A percentile compares a stretch with the other conserved stretches of the same genome.
These are phyloP conservation scores for Arthroderma sp. DNA, from an alignment of 2,329 filamentous ascomycete genomes.

Conservation along the genomic window DNA sequence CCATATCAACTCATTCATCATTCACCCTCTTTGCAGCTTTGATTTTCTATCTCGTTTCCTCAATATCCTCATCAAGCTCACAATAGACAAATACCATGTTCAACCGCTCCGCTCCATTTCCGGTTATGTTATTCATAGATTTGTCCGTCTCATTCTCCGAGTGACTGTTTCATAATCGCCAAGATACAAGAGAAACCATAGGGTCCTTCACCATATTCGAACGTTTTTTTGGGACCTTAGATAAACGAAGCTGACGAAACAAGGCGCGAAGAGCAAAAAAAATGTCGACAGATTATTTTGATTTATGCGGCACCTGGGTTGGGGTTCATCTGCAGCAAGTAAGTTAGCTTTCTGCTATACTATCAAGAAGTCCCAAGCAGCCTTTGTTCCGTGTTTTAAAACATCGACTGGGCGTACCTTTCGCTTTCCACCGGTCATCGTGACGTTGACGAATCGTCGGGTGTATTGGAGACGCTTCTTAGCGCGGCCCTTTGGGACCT, in stretches of 20 bases:
- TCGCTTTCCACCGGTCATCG: constrained; percentile 93
- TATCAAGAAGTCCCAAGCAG: background rate
- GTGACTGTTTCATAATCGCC: background rate
- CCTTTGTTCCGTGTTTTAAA: background rate
- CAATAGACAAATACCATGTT: constrained; percentile 2
- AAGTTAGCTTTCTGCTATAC: background rate
- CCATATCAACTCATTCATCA: constrained; percentile 2
- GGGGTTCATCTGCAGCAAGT: constrained; percentile 60
- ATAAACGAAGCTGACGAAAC: background rate
- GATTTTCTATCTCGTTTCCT: constrained; percentile 1
- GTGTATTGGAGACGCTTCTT: constrained; percentile 96
- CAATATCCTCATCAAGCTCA: background rate
- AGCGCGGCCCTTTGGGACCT: constrained; percentile 91
- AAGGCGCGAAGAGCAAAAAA: background rate
- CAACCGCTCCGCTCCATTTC: constrained; percentile 1
- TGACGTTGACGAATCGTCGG: constrained; percentile 96
- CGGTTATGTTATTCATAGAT: background rate
- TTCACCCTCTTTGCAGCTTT: background rate
- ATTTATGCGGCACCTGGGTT: constrained; percentile 45
- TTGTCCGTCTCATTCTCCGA: background rate
- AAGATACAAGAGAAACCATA: background rate
- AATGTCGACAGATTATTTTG: background rate
- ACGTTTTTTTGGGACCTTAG: background rate
- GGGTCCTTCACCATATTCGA: background rate
- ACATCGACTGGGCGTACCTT: constrained; percentile 53